Base-by-base conservation (phyloP, 2,329 filamentous ascomycete genomes). In the Colletotrichum limetticola region DNA sequence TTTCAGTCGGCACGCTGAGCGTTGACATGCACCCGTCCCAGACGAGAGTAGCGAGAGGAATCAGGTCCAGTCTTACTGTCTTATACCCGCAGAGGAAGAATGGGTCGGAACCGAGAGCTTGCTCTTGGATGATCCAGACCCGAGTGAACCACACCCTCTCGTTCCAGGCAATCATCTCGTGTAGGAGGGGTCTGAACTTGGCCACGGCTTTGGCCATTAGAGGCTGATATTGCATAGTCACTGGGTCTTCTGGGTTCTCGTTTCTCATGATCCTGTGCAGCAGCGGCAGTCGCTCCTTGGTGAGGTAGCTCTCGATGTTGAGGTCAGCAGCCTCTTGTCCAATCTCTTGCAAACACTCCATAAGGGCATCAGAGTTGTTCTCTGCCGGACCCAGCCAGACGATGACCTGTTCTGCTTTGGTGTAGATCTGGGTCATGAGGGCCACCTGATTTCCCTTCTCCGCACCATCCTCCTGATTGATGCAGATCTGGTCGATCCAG, bases 401-500 rank as follows among this genome's bases (percentile, higher is more conserved):
- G 32, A 83, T 69, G 8, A 83, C 78, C 26, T 76, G 78, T 2
- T 74, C 49, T 5, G 82, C 82, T 37, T 78, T 78, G 53, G 79
- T 78, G 68, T 83, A 84, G 9, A 84, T 79, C 11, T 76, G 75
- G 58, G 82, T 81, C 83, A 84, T 85, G 19, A 84, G 68, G 37
- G 75, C 75, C n/a, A 85, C 82, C 77, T 85, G 82, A 6, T 76
- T 76, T 61, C 78, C 79, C 53, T 82, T 78, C 72, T 84, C 83
- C 3, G 69, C 73, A 19, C 80, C 75, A 57, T 84, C 79, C 3
- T 78, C 77, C 70, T 84, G 83, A 68, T 85, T 83, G 68, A 85
- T 83, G 74, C 83, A 85, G 55, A 84, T 76, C 75, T 84, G 82
- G 49, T 84, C 83, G 3, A 83, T 80, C 83, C 83, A 84, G 7